A percentile compares a stretch with the other conserved stretches of the same genome.
Evolutionary conservation across 2,329 filamentous ascomycete species (phyloP).

Genomic region (Colletotrichum navitas): DNA sequence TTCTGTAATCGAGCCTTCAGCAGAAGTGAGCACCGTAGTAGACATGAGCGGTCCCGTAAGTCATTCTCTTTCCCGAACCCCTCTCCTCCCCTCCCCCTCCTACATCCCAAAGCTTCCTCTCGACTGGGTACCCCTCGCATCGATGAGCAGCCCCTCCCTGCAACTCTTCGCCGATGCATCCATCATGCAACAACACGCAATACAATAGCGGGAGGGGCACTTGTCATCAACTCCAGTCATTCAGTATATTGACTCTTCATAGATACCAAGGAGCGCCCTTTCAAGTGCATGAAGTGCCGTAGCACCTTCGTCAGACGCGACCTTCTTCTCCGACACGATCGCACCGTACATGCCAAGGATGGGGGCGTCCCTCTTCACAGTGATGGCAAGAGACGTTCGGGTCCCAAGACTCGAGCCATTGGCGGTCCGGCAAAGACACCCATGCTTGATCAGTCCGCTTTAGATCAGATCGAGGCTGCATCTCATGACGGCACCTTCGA

Average conservation of each 20-base stretch:
- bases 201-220: not conserved
- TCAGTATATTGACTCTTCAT: slow-evolving; percentile 48
- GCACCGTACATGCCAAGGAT: slow-evolving; percentile 98
- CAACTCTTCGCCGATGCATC: slow-evolving; percentile 5
- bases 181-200: not conserved
- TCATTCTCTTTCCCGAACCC: slow-evolving; percentile 50
- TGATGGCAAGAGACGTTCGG: slow-evolving; percentile 88
- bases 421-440: slow-evolving; percentile 79
- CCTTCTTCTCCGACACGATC: slow-evolving; percentile 94
- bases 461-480: slow-evolving; percentile 93
- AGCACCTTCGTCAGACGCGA: slow-evolving; percentile 99
- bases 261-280: slow-evolving; percentile 99
- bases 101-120: slow-evolving; percentile 27
- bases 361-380: slow-evolving; percentile 93
- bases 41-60: slow-evolving; percentile 98
- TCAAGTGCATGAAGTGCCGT: slow-evolving; percentile 98
- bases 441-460: slow-evolving; percentile 85
- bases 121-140: slow-evolving; percentile 30
- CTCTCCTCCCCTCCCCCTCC: slow-evolving; percentile 31
- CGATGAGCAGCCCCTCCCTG: slow-evolving; percentile 23
- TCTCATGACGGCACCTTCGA: slow-evolving; percentile 88
- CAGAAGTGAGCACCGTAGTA: slow-evolving; percentile 94
- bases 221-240: not conserved
- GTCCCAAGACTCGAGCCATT: slow-evolving; percentile 74
- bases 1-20: slow-evolving; percentile 98